Evolutionary conservation across 208 protist genomes (phyloP).

Genomic region (Sergeia podlipaevii): DNA sequence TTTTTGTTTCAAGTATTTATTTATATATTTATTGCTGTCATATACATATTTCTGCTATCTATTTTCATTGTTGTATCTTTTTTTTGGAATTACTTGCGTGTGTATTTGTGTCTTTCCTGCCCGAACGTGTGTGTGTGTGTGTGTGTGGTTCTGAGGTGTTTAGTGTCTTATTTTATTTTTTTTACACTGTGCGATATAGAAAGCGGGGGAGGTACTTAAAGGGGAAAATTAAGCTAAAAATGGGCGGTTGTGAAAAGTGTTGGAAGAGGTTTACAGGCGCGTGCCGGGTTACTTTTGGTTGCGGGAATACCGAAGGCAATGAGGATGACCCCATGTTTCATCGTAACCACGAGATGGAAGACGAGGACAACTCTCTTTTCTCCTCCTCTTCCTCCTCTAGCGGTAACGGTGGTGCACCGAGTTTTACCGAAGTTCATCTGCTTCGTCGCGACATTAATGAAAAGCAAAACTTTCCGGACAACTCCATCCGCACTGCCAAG

Average conservation of each 20-base stretch:
- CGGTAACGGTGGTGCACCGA: constrained; percentile 4
- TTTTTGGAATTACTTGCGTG: too few species aligned
- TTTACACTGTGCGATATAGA: not conserved
- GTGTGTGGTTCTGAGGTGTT: not conserved
- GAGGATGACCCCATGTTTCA: not conserved
- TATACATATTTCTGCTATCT: too few species aligned
- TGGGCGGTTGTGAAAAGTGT: constrained; percentile 7
- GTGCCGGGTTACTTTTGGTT: constrained; percentile 9
- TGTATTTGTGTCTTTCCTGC: too few species aligned
- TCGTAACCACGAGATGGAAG: not conserved
- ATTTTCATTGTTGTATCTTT: too few species aligned
- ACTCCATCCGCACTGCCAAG: constrained; percentile 65
- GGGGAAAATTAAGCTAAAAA: not conserved
- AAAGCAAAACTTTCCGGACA: constrained; percentile 35
- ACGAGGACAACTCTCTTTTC: not conserved
- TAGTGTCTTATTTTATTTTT: not conserved
- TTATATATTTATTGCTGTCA: too few species aligned
- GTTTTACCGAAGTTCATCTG: constrained; percentile 52
- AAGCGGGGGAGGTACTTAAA: constrained; percentile 1
- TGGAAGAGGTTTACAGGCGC: constrained; percentile 7
- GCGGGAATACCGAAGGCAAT: constrained; percentile 16
- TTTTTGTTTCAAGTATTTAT: too few species aligned
- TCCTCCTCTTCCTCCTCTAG: constrained; percentile 2
- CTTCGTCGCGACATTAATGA: constrained; percentile 49
- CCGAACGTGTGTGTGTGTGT: too few species aligned